Conservation (phyloP, 2,329 filamentous ascomycete species). For the Xylariomycetidae sp. region DNA sequence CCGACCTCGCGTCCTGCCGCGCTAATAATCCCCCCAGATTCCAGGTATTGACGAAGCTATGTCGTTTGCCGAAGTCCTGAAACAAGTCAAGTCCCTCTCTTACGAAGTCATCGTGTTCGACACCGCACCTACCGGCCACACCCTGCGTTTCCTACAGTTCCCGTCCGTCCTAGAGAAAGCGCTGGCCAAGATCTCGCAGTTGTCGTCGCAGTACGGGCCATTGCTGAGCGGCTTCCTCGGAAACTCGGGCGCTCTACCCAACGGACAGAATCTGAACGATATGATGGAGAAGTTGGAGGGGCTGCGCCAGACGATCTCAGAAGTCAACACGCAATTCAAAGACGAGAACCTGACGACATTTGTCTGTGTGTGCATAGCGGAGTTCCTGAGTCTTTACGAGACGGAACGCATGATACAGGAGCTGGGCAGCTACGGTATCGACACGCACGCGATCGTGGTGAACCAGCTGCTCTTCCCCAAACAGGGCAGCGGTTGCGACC, state of each 20-base stretch:
- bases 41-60: conserved; percentile 98
- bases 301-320: conserved; percentile 84
- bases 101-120: conserved; percentile 99
- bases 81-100: conserved; percentile 97
- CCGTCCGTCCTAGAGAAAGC: conserved; percentile 97
- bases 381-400: conserved; percentile 95
- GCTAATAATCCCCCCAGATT: conserved; percentile 54
- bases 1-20: background rate
- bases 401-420: conserved; percentile 99
- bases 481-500: conserved; percentile 79
- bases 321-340: conserved; percentile 98
- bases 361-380: conserved; percentile 96
- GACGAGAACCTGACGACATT: conserved; percentile 93
- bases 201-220: conserved; percentile 90
- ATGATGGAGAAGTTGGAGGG: conserved; percentile 93
- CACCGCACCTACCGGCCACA: conserved; percentile 96
- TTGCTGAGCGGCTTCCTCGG: conserved; percentile 93
- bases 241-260: conserved; percentile 68
- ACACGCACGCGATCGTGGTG: conserved; percentile 95
- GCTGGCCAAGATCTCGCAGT: conserved; percentile 91
- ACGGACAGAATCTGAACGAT: conserved; percentile 88
- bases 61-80: conserved; percentile 98
- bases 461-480: conserved; percentile 96
- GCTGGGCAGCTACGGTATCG: conserved; percentile 85
- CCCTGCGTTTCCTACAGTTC: conserved; percentile 96